These are phyloP conservation scores for Cyclotella distinguenda DNA, from an alignment of 108 stramenopile species.

Conservation along the genomic window DNA sequence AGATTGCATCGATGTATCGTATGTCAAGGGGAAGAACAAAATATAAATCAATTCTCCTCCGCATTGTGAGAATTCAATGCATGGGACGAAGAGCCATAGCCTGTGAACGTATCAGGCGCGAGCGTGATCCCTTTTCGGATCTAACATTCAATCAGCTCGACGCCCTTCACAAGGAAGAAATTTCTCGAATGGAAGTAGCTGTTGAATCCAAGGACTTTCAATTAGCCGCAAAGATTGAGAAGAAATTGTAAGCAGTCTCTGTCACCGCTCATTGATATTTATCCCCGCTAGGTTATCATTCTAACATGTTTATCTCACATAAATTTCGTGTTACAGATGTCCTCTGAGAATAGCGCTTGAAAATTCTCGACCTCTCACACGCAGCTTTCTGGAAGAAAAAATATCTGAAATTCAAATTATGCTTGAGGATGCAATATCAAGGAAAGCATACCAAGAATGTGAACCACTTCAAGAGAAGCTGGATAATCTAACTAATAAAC, in stretches of 20 bases:
- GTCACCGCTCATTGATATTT: slow-evolving; percentile 1
- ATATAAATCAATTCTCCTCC: slow-evolving; percentile 30
- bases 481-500: slow-evolving; percentile 57
- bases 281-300: not conserved
- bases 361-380: slow-evolving; percentile 69
- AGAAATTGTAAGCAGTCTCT: slow-evolving; percentile 49
- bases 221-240: slow-evolving; percentile 67
- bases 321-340: slow-evolving; percentile 29
- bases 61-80: slow-evolving; percentile 58
- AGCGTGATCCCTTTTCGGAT: slow-evolving; percentile 78
- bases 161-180: slow-evolving; percentile 49
- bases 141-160: slow-evolving; percentile 71
- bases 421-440: slow-evolving; percentile 67
- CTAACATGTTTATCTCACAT: slow-evolving; percentile 6
- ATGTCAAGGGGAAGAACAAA: slow-evolving; percentile 29
- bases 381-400: slow-evolving; percentile 60
- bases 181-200: slow-evolving; percentile 59
- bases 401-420: slow-evolving; percentile 59
- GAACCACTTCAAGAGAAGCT: slow-evolving; percentile 75
- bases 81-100: slow-evolving; percentile 53
- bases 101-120: slow-evolving; percentile 31
- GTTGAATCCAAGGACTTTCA: slow-evolving; percentile 69
- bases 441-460: slow-evolving; percentile 71
- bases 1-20: slow-evolving; percentile 57
- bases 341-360: slow-evolving; percentile 63